Evolutionary conservation across 1,284 basidiomycete genomes (phyloP).

Genomic region (Thelephora terrestris): DNA sequence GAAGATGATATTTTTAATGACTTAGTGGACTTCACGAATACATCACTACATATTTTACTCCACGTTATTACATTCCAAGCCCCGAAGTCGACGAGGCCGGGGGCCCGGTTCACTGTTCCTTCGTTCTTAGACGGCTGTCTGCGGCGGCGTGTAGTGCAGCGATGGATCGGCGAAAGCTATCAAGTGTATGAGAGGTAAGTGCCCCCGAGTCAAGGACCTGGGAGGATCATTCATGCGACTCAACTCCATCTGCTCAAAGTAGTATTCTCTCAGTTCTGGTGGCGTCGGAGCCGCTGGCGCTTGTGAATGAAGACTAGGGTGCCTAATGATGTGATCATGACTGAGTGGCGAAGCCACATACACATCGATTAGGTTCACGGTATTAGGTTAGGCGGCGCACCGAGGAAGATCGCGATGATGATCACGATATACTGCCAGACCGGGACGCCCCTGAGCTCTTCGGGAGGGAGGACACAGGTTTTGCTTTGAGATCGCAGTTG

Average conservation of each 20-base stretch:
- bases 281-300: slow-evolving; percentile 33
- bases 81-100: too few relatives aligned
- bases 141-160: slow-evolving; percentile 19
- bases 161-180: slow-evolving; percentile 19
- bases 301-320: slow-evolving; percentile 40
- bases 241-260: slow-evolving; percentile 44
- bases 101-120: too few relatives aligned
- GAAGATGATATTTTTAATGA: too few relatives aligned
- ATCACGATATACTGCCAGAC: slow-evolving; percentile 39
- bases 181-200: neutral
- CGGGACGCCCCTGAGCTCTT: slow-evolving; percentile 24
- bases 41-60: too few relatives aligned
- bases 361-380: neutral
- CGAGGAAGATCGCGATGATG: slow-evolving; percentile 28
- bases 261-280: slow-evolving; percentile 44
- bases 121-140: slow-evolving; percentile 4
- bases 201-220: neutral
- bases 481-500: slow-evolving; percentile 12
- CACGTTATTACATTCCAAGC: too few relatives aligned
- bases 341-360: neutral
- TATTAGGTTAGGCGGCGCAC: neutral
- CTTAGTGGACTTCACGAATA: too few relatives aligned
- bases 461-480: slow-evolving; percentile 16
- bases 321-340: slow-evolving; percentile 8
- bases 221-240: slow-evolving; percentile 3